These are phyloP conservation scores for Leccinum subrobustum DNA, from an alignment of 1,284 basidiomycete genomes.

Conservation along the genomic window DNA sequence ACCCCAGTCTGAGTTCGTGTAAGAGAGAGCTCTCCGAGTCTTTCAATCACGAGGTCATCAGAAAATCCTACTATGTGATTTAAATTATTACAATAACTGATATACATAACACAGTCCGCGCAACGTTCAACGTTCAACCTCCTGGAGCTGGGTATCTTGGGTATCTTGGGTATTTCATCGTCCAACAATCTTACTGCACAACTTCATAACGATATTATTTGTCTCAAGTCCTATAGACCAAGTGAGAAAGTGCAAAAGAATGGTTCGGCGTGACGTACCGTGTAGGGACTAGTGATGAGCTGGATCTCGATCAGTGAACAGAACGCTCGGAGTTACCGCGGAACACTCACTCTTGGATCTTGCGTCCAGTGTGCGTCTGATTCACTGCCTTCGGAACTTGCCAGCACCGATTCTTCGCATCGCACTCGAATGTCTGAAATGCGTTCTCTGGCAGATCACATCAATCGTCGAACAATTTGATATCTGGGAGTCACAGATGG, in stretches of 20 bases:
- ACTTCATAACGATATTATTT: neutral
- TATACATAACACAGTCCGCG: neutral
- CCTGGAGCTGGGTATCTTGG: neutral
- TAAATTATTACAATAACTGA: neutral
- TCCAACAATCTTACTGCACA: neutral
- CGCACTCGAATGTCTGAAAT: constrained; percentile 18
- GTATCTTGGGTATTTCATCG: neutral
- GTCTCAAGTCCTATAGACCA: neutral
- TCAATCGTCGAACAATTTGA: neutral
- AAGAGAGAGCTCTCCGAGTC: neutral
- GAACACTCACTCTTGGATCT: constrained; percentile 22
- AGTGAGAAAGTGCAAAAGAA: neutral
- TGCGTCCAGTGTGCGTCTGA: constrained; percentile 10
- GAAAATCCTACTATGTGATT: neutral
- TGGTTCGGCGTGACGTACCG: constrained; percentile 11
- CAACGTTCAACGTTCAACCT: neutral
- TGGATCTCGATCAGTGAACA: neutral
- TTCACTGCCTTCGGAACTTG: neutral
- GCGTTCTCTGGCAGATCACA: constrained; percentile 8
- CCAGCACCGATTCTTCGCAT: constrained; percentile 11
- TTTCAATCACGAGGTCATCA: too few species aligned
- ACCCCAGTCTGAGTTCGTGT: neutral
- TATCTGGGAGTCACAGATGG: neutral
- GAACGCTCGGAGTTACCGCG: neutral
- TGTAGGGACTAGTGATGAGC: constrained; percentile 12